Base-by-base conservation (phyloP, 2,329 filamentous ascomycete species). In the Hysterium pulicare region DNA sequence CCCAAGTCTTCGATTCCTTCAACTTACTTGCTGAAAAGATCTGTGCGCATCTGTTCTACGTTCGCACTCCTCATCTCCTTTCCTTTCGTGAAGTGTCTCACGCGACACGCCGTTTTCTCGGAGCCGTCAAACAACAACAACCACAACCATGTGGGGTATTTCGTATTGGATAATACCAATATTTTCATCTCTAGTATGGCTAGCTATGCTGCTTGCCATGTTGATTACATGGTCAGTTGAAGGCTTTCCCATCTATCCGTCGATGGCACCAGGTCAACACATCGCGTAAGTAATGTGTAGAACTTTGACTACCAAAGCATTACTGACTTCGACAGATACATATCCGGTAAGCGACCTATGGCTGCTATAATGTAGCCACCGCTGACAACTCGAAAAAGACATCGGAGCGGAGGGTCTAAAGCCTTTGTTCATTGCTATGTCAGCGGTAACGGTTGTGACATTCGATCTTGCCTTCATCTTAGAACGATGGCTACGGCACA, bases 401-500 rank as follows among this genome's bases (percentile, higher is more conserved):
- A 68, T 83, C 43, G 81, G 79, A 38, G 80, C 80, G 0, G 67
- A 72, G 40, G 66, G 73, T 21, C 75, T 90, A 15, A 86, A 90
- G 61, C 87, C 87, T 2, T 75, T 91, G 48, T 93, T 93, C 72
- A 83, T 93, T 57, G 74, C 82, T 24, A 84, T 87, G 54, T 83
- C 78, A 57, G 71, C 75, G 41, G 70, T 88, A 26, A 90, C 86
- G 4, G 86, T 88, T 17, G 73, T 94, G 37, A 83, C 87, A 48
- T 84, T 98, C 58, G 86, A 95, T 69, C 68, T 88, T 7, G 81
- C 85, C 20, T 93, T 98, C 61, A 67, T 86, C 40, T 73, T 85
- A 11, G 91, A 96, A 71, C 82, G 90, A 48, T 93, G 84, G 80
- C 76, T 97, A 39, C 83, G 91, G 34, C 90, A 96, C 68, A 76